phyloP scores from a whole-genome alignment of 78 protist genomes.

The Dictyostelium firmibasis region DNA sequence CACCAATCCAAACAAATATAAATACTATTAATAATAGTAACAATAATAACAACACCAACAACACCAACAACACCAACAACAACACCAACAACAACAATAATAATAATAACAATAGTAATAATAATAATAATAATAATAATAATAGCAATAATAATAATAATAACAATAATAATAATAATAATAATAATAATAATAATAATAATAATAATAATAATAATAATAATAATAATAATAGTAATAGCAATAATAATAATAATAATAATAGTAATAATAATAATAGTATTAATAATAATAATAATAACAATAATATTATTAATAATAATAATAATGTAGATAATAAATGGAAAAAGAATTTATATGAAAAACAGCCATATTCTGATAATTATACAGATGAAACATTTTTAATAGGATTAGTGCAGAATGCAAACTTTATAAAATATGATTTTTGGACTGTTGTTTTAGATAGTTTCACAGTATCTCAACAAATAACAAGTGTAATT shows the following conservation, averaged over 20 bases:
- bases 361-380: constrained; percentile 78
- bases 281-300: constrained; percentile 5
- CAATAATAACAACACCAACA: neutral
- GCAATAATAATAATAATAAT: neutral
- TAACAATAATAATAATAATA: neutral
- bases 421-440: constrained; percentile 80
- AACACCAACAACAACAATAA: neutral
- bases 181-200: neutral
- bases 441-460: constrained; percentile 72
- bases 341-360: constrained; percentile 77
- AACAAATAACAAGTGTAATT: constrained; percentile 71
- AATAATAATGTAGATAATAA: neutral
- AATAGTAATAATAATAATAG: neutral
- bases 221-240: constrained; percentile 3
- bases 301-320: neutral
- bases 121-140: neutral
- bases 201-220: neutral
- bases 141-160: too few species aligned
- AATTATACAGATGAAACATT: constrained; percentile 81
- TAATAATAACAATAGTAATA: neutral
- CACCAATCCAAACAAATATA: neutral
- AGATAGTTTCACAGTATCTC: constrained; percentile 70
- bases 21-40: neutral
- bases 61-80: neutral
- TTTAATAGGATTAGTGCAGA: constrained; percentile 56